Percentiles rank a stretch among this genome's conserved stretches.
Conservation (phyloP, 108 stramenopile species). For the Nitzschia putrida region DNA sequence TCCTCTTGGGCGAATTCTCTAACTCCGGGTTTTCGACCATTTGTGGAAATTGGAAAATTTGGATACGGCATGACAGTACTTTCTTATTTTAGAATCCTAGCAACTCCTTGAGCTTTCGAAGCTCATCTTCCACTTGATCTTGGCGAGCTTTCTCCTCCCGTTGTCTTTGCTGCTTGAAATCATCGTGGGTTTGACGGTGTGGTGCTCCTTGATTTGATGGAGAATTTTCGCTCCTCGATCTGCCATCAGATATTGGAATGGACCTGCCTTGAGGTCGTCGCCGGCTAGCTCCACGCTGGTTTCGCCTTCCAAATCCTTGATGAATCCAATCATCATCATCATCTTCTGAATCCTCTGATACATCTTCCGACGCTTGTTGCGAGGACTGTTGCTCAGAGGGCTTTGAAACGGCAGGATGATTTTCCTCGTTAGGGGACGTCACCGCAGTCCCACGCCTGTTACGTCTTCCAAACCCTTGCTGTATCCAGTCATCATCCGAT, state of each 20-base stretch:
- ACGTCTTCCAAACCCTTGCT: background rate
- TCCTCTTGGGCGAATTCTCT: too few relatives aligned
- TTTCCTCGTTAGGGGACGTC: background rate
- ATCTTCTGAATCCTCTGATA: background rate
- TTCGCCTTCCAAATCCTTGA: too few relatives aligned
- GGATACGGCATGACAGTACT: too few relatives aligned
- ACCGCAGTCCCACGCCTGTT: background rate
- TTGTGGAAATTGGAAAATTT: too few relatives aligned
- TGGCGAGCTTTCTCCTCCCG: slow-evolving; percentile 74
- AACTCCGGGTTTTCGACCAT: too few relatives aligned
- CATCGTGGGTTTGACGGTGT: slow-evolving; percentile 60
- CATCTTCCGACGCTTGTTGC: background rate
- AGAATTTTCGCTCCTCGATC: background rate
- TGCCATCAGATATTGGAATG: too few relatives aligned
- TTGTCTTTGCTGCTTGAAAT: slow-evolving; percentile 41
- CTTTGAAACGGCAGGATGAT: background rate
- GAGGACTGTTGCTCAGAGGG: too few relatives aligned
- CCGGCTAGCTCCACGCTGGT: too few relatives aligned
- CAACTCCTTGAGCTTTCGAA: slow-evolving; percentile 74
- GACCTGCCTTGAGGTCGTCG: too few relatives aligned
- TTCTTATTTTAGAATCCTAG: too few relatives aligned
- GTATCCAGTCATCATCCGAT: background rate
- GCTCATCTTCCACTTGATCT: slow-evolving; percentile 85
- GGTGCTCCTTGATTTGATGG: slow-evolving; percentile 49
- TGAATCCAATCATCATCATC: too few relatives aligned